Evolutionary conservation across 2,329 filamentous ascomycete species (phyloP).

Genomic region (Penicillium sp.): DNA sequence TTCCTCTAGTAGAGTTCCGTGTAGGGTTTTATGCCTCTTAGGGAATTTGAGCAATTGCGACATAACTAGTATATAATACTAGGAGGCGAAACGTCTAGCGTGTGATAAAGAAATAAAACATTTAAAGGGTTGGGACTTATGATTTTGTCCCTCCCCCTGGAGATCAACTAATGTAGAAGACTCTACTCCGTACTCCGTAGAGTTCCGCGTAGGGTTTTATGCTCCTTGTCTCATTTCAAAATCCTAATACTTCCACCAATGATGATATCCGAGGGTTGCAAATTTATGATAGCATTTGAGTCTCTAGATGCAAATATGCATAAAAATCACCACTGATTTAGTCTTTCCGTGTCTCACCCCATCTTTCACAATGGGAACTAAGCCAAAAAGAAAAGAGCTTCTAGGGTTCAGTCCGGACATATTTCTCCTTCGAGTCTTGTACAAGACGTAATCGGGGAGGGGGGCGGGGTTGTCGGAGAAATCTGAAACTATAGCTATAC

Average conservation of each 20-base stretch:
- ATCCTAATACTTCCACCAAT: conserved; percentile 14
- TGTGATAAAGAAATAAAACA: too few species aligned
- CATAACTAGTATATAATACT: too few species aligned
- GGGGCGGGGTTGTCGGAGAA: background rate
- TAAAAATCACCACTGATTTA: background rate
- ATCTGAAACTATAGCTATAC: background rate
- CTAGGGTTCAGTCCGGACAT: background rate
- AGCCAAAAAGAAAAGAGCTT: background rate
- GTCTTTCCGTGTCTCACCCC: background rate
- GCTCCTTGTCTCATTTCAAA: background rate
- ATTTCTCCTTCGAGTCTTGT: background rate
- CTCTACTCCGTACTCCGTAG: too few species aligned
- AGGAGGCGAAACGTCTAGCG: too few species aligned
- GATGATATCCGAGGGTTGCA: background rate
- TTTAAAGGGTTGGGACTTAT: too few species aligned
- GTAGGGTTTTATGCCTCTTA: background rate
- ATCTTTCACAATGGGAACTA: conserved; percentile 12
- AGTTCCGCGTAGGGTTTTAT: background rate
- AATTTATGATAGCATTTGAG: background rate
- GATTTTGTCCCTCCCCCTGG: too few species aligned
- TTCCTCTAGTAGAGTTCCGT: background rate
- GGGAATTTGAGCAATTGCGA: too few species aligned
- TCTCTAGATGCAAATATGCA: background rate
- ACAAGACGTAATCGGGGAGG: background rate
- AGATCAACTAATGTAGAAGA: too few species aligned